phyloP scores from a whole-genome alignment of 345 rosid genomes.

The Raphanus raphanistrum region DNA sequence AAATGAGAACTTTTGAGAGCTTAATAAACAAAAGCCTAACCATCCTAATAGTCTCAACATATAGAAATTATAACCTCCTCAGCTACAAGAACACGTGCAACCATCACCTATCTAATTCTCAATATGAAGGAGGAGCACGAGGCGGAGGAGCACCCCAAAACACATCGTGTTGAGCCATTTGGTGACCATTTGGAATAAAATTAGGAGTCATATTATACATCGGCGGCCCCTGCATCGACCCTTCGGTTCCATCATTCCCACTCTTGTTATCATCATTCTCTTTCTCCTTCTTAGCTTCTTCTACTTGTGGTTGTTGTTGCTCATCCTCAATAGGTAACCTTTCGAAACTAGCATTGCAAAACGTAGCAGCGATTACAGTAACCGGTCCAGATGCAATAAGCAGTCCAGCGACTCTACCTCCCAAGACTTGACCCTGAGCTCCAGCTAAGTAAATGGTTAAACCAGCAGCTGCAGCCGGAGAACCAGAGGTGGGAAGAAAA shows the following conservation, averaged over 20 bases:
- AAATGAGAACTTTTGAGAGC: background rate
- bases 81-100: background rate
- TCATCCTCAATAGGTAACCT: slow-evolving; percentile 62
- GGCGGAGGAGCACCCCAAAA: slow-evolving; percentile 76
- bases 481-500: slow-evolving; percentile 63
- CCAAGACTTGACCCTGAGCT: slow-evolving; percentile 88
- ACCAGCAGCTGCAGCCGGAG: slow-evolving; percentile 75
- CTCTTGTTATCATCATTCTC: slow-evolving; percentile 37
- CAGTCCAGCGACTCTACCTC: slow-evolving; percentile 71
- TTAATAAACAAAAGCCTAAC: background rate
- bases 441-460: slow-evolving; percentile 81
- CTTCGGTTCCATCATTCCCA: slow-evolving; percentile 35
- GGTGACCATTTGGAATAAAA: slow-evolving; percentile 67
- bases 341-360: slow-evolving; percentile 78
- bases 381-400: slow-evolving; percentile 82
- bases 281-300: slow-evolving; percentile 38
- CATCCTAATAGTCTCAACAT: background rate
- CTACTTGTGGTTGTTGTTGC: slow-evolving; percentile 35
- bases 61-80: slow-evolving; percentile 5
- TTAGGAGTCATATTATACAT: slow-evolving; percentile 67
- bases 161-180: slow-evolving; percentile 72
- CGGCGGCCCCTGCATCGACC: slow-evolving; percentile 42
- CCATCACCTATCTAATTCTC: slow-evolving; percentile 28
- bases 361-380: slow-evolving; percentile 79
- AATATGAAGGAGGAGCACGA: slow-evolving; percentile 63